Percentiles rank a stretch among this genome's conserved stretches.
These are phyloP conservation scores for Plantago major DNA, from an alignment of 257 asterid genomes.

Conservation along the genomic window DNA sequence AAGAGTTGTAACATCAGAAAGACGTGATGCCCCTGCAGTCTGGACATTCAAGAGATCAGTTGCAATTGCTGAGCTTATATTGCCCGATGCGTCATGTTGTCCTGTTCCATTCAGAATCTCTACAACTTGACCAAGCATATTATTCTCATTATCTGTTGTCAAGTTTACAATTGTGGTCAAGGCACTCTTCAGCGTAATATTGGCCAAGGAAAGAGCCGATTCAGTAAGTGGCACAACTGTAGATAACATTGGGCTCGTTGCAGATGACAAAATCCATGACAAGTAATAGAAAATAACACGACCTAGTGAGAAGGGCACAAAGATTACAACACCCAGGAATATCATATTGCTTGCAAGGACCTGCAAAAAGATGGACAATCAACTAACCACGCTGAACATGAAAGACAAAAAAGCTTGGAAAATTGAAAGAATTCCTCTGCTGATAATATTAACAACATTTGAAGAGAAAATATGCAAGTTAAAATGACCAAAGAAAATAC, in stretches of 20 bases:
- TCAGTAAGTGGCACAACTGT: conserved; percentile 81
- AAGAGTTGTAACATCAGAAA: conserved; percentile 94
- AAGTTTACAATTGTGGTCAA: conserved; percentile 72
- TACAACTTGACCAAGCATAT: conserved; percentile 58
- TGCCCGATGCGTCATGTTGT: conserved; percentile 44
- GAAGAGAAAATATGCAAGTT: background rate
- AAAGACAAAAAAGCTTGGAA: background rate
- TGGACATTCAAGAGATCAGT: conserved; percentile 57
- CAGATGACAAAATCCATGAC: conserved; percentile 78
- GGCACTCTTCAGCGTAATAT: conserved; percentile 71
- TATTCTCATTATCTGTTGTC: conserved; percentile 61
- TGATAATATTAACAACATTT: background rate
- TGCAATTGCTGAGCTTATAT: conserved; percentile 52
- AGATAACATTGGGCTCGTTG: conserved; percentile 72
- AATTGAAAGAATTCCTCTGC: too few species aligned
- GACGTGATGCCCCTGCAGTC: conserved; percentile 63
- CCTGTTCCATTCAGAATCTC: conserved; percentile 59
- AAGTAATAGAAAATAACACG: conserved; percentile 60
- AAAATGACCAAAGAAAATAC: conserved; percentile 2
- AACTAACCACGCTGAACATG: conserved; percentile 4
- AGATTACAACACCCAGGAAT: conserved; percentile 86
- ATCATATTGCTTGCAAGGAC: conserved; percentile 99
- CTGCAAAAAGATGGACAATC: conserved; percentile 35
- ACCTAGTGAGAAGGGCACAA: conserved; percentile 85
- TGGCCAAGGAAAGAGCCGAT: conserved; percentile 82